phyloP scores from a whole-genome alignment of 495 filamentous ascomycete genomes.

The Astrocystis sublimbata region DNA sequence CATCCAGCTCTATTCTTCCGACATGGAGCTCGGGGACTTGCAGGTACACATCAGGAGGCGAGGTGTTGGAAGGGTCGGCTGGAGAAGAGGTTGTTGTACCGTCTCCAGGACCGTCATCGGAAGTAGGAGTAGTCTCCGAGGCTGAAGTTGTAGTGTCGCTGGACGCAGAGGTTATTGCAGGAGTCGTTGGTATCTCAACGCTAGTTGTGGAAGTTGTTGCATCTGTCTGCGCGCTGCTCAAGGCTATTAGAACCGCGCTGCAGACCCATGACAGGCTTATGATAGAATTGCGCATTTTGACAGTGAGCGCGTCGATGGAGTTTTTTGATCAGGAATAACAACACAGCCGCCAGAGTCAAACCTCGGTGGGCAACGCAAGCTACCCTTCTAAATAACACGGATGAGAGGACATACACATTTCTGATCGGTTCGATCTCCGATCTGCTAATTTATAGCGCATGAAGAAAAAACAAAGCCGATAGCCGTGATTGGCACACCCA shows the following conservation, averaged over 20 bases:
- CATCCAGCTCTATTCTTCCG: conserved; percentile 56
- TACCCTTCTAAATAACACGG: neutral
- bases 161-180: neutral
- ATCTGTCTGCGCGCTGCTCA: conserved; percentile 30
- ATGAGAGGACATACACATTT: neutral
- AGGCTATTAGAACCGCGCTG: conserved; percentile 24
- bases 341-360: neutral
- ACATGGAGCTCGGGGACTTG: conserved; percentile 56
- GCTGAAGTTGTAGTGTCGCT: conserved; percentile 13
- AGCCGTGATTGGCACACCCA: neutral
- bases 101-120: neutral
- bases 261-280: conserved; percentile 24
- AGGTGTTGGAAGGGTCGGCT: conserved; percentile 21
- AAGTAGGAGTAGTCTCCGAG: conserved; percentile 20
- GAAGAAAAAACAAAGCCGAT: neutral
- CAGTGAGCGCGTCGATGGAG: conserved; percentile 26
- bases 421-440: neutral
- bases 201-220: conserved; percentile 1
- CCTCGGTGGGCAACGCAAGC: neutral
- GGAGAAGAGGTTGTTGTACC: conserved; percentile 23
- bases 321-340: neutral
- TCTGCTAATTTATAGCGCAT: conserved; percentile 1
- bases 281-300: conserved; percentile 28
- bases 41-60: conserved; percentile 55
- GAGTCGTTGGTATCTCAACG: neutral